Conservation (phyloP, 2,329 filamentous ascomycete species). For the Clonostachys solani region DNA sequence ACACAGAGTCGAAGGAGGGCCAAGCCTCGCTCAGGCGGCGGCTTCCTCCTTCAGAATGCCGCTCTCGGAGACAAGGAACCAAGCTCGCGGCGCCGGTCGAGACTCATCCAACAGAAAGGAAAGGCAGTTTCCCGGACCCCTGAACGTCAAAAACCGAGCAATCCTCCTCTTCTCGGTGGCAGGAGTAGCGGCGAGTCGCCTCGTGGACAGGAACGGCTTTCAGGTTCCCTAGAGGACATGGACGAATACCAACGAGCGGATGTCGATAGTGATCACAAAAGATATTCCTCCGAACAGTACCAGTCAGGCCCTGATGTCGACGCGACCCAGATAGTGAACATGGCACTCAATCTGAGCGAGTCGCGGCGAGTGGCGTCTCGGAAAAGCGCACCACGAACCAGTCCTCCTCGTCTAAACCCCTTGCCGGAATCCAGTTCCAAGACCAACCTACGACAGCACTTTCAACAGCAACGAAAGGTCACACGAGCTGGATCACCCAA, state of each 20-base stretch:
- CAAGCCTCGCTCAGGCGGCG: constrained; percentile 40
- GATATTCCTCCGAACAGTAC: background rate
- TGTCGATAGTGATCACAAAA: too few relatives aligned
- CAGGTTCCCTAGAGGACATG: too few relatives aligned
- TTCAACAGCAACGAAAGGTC: constrained; percentile 65
- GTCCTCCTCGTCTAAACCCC: constrained; percentile 45
- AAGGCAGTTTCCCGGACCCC: constrained; percentile 3
- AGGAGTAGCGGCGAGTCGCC: too few relatives aligned
- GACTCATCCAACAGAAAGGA: constrained; percentile 5
- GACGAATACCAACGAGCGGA: too few relatives aligned
- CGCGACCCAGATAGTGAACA: constrained; percentile 84
- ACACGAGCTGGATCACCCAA: constrained; percentile 60
- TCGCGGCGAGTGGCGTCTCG: constrained; percentile 63
- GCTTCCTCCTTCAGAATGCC: constrained; percentile 45
- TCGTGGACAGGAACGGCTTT: too few relatives aligned
- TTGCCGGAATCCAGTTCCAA: constrained; percentile 47
- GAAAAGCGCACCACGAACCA: constrained; percentile 47
- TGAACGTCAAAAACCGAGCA: background rate
- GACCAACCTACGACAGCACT: constrained; percentile 60
- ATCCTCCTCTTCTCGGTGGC: too few relatives aligned
- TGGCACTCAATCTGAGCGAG: constrained; percentile 86
- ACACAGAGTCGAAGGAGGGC: constrained; percentile 16
- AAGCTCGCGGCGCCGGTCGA: constrained; percentile 19
- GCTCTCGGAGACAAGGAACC: constrained; percentile 24
- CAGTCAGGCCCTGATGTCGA: constrained; percentile 58